phyloP scores from a whole-genome alignment of 1,139 yeast genomes.

The Hansenula lynferdii region DNA sequence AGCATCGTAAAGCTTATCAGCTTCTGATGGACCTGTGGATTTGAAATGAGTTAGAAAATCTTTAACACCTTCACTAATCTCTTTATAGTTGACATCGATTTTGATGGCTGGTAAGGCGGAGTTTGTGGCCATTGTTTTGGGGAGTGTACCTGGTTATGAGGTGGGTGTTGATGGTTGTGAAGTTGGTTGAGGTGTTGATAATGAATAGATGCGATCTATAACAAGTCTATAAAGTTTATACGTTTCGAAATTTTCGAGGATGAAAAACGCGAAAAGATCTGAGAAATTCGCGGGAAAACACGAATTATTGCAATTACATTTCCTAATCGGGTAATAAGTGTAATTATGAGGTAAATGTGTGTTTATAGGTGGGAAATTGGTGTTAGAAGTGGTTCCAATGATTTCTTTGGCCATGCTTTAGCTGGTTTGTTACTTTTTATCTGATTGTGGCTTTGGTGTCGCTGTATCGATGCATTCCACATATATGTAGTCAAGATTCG shows the following conservation, averaged over 20 bases:
- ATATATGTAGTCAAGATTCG: no score
- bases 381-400: not conserved
- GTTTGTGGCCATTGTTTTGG: constrained; percentile 12
- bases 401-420: no score
- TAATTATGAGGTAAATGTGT: no score
- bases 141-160: no score
- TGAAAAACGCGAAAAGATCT: not conserved
- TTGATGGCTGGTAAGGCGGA: constrained; percentile 23
- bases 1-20: constrained; percentile 29
- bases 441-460: no score
- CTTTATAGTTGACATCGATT: constrained; percentile 50
- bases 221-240: no score
- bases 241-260: not conserved
- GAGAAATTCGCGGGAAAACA: not conserved
- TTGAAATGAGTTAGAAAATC: constrained; percentile 63
- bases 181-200: not conserved
- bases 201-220: no score
- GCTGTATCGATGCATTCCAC: no score
- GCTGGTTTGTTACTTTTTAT: no score
- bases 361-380: no score
- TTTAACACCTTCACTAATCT: constrained; percentile 43
- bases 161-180: not conserved
- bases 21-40: constrained; percentile 28
- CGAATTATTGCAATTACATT: constrained; percentile 5
- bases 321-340: constrained; percentile 6